phyloP scores from a whole-genome alignment of 1,284 basidiomycete species.

The Earliella scabrosa region DNA sequence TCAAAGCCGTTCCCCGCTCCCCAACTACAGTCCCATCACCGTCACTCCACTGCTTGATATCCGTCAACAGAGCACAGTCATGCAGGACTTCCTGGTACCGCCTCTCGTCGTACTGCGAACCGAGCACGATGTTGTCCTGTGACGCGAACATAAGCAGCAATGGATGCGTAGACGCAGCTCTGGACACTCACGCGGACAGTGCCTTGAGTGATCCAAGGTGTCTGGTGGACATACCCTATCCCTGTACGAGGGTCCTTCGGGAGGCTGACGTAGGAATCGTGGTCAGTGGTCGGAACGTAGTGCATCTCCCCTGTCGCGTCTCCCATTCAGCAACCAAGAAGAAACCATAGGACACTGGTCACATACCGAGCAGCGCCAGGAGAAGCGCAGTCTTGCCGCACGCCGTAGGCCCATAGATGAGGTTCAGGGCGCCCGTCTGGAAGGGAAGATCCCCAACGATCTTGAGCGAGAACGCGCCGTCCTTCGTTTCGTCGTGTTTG shows the following conservation, averaged over 20 bases:
- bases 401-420: conserved; percentile 66
- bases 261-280: conserved; percentile 63
- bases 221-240: conserved; percentile 75
- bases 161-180: too few species aligned
- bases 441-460: conserved; percentile 59
- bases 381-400: conserved; percentile 54
- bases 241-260: conserved; percentile 55
- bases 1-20: conserved; percentile 51
- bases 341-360: conserved; percentile 21
- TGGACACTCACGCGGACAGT: conserved; percentile 40
- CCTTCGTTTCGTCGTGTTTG: conserved; percentile 3
- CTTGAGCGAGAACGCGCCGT: conserved; percentile 47
- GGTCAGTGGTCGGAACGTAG: conserved; percentile 48
- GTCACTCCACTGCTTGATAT: conserved; percentile 23
- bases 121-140: conserved; percentile 50
- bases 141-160: background rate
- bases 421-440: conserved; percentile 57
- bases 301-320: conserved; percentile 55
- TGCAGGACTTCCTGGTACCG: conserved; percentile 43
- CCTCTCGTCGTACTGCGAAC: conserved; percentile 43
- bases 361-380: conserved; percentile 54
- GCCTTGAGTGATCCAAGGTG: conserved; percentile 71
- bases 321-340: conserved; percentile 11
- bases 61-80: conserved; percentile 31
- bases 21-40: conserved; percentile 7